A percentile compares a stretch with the other conserved stretches of the same genome.
Conservation (phyloP, 2,329 filamentous ascomycete species). For the Ophiostoma ips region DNA sequence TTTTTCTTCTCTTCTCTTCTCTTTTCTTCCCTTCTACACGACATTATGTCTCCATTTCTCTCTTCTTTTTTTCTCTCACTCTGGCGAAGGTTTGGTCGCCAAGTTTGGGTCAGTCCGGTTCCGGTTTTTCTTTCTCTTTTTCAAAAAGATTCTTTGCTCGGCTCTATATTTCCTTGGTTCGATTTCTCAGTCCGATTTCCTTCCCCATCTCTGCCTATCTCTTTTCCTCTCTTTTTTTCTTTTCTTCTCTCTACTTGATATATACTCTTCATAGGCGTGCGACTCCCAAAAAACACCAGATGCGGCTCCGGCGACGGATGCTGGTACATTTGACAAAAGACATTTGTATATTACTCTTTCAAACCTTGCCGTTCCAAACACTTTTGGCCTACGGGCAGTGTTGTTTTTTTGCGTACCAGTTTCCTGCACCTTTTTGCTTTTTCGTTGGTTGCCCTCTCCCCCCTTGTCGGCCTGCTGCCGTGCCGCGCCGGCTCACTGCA, state of each 20-base stretch:
- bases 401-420: not conserved
- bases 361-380: slow-evolving; percentile 1
- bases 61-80: not conserved
- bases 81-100: slow-evolving; percentile 8
- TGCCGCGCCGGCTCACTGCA: not conserved
- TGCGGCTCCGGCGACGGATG: slow-evolving; percentile 12
- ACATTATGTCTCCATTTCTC: not conserved
- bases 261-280: slow-evolving; percentile 15
- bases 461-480: too few relatives aligned
- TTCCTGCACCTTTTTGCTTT: not conserved
- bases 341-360: slow-evolving; percentile 12
- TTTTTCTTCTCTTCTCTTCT: slow-evolving; percentile 9
- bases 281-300: slow-evolving; percentile 6
- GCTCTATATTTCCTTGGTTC: slow-evolving; percentile 16
- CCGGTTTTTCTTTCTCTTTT: slow-evolving; percentile 2
- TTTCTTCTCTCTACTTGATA: slow-evolving; percentile 9
- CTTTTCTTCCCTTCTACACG: not conserved
- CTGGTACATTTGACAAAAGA: slow-evolving; percentile 10
- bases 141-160: slow-evolving; percentile 7
- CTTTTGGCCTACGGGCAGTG: not conserved
- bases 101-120: slow-evolving; percentile 15
- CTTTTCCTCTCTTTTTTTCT: slow-evolving; percentile 2
- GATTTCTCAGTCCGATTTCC: slow-evolving; percentile 4
- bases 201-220: not conserved
- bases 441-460: not conserved